Conservation (phyloP, 352 stramenopile genomes). For the Pythium graminicola region DNA sequence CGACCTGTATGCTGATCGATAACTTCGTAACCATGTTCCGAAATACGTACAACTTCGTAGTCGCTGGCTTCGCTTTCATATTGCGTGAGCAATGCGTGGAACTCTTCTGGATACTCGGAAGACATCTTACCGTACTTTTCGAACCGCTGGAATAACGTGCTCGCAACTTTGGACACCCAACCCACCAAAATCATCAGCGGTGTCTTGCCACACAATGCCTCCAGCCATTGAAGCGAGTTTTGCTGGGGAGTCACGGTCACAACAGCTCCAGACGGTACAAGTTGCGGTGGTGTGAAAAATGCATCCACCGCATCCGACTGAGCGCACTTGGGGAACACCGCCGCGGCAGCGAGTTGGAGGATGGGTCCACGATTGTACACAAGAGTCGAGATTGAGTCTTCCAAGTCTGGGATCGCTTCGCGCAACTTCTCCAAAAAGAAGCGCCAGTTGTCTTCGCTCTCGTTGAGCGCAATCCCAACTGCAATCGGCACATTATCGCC, state of each 20-base stretch:
- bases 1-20: conserved; percentile 57
- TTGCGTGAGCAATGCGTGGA: conserved; percentile 50
- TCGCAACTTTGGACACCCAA: conserved; percentile 75
- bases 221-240: conserved; percentile 51
- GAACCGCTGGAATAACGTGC: conserved; percentile 65
- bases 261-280: conserved; percentile 2
- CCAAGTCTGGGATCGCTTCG: conserved; percentile 51
- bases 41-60: conserved; percentile 60
- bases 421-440: conserved; percentile 63
- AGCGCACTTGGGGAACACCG: conserved; percentile 43
- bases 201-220: conserved; percentile 52
- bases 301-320: conserved; percentile 57
- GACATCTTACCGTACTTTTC: conserved; percentile 67
- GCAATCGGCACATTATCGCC: conserved; percentile 68
- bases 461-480: conserved; percentile 41
- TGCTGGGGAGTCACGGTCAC: background rate
- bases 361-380: conserved; percentile 62
- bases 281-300: conserved; percentile 32
- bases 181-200: conserved; percentile 74
- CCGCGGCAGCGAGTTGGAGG: conserved; percentile 32
- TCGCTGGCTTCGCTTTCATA: conserved; percentile 55
- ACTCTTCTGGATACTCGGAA: conserved; percentile 71
- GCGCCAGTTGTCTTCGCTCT: conserved; percentile 51
- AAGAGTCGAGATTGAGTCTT: conserved; percentile 39
- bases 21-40: conserved; percentile 70